Evolutionary conservation across 2,329 filamentous ascomycete species (phyloP).

Genomic region (Neofusicoccum parvum): DNA sequence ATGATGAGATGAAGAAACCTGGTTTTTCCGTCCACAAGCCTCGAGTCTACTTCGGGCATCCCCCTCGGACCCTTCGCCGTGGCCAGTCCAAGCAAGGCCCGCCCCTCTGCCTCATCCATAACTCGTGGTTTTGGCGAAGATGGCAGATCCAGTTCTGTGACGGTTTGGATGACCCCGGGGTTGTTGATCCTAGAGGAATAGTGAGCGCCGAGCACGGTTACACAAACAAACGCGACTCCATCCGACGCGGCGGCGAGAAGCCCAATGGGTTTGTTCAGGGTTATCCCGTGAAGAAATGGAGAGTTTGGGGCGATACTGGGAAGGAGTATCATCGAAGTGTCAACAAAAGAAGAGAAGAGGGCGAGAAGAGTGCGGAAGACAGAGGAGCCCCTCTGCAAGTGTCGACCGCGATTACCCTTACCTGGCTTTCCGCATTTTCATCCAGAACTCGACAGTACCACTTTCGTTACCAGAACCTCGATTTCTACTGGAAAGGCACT

Average conservation of each 20-base stretch:
- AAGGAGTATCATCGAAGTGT: constrained; percentile 31
- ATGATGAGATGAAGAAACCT: neutral
- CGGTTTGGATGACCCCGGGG: constrained; percentile 25
- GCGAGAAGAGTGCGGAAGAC: neutral
- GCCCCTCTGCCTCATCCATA: constrained; percentile 32
- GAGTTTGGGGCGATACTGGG: constrained; percentile 37
- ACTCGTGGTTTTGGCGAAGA: constrained; percentile 30
- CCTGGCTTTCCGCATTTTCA: constrained; percentile 32
- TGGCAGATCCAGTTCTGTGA: constrained; percentile 36
- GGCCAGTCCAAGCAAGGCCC: constrained; percentile 25
- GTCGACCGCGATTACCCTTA: constrained; percentile 31
- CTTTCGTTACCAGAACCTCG: constrained; percentile 31
- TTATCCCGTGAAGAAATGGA: constrained; percentile 34
- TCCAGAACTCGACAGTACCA: constrained; percentile 32
- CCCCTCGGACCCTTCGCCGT: constrained; percentile 33
- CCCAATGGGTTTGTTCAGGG: constrained; percentile 27
- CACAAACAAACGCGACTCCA: constrained; percentile 21
- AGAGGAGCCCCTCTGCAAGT: constrained; percentile 16
- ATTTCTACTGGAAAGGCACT: constrained; percentile 41
- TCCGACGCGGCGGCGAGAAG: constrained; percentile 22
- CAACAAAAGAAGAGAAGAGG: constrained; percentile 25
- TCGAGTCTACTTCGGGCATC: constrained; percentile 33
- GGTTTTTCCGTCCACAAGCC: constrained; percentile 36
- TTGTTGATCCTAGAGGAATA: constrained; percentile 35
- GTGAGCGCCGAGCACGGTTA: constrained; percentile 31